These are phyloP conservation scores for Diplodia corticola DNA, from an alignment of 2,329 filamentous ascomycete species.

Conservation along the genomic window DNA sequence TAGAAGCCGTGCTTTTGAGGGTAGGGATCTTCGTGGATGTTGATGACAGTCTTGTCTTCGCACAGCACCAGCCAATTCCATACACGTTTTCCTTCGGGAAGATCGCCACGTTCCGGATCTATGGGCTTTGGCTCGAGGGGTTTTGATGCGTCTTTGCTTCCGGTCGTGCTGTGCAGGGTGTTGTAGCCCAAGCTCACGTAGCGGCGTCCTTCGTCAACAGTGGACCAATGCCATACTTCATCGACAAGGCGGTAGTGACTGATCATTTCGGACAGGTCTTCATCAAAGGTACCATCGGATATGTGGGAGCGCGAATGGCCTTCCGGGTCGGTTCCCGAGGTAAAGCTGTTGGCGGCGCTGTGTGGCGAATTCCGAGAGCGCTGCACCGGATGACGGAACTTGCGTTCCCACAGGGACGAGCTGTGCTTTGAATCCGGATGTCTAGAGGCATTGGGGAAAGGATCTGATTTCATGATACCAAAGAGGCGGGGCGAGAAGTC, in stretches of 20 bases:
- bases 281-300: background rate
- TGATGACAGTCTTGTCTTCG: constrained; percentile 68
- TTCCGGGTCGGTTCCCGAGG: background rate
- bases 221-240: constrained; percentile 74
- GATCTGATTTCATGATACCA: constrained; percentile 63
- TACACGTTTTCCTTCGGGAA: constrained; percentile 55
- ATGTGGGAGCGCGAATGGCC: background rate
- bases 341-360: background rate
- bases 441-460: constrained; percentile 35
- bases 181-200: constrained; percentile 76
- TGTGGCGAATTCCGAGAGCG: background rate
- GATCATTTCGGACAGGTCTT: constrained; percentile 26
- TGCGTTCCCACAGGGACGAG: constrained; percentile 21
- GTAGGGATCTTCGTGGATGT: constrained; percentile 63
- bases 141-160: background rate
- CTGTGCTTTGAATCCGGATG: constrained; percentile 25
- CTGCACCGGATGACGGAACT: background rate
- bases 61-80: constrained; percentile 74
- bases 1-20: constrained; percentile 41
- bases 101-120: constrained; percentile 27
- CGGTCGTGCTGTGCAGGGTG: constrained; percentile 51
- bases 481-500: constrained; percentile 67
- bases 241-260: constrained; percentile 63
- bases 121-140: background rate
- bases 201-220: constrained; percentile 66